A percentile compares a stretch with the other conserved stretches of the same genome.
Conservation (phyloP, 352 stramenopile genomes). For the Phytophthora litchii region DNA sequence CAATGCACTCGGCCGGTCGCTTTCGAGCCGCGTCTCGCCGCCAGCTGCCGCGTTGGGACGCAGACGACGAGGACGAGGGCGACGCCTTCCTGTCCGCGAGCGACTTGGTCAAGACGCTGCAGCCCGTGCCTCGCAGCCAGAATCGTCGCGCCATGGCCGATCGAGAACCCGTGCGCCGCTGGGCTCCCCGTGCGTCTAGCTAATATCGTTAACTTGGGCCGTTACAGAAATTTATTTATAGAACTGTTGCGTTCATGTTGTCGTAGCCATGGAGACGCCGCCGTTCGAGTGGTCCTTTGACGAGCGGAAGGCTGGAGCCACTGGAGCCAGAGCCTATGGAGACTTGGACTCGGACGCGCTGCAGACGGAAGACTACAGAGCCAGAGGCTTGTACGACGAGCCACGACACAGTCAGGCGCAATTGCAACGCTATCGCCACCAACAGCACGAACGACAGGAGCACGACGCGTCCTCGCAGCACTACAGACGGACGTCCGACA, state of each 20-base stretch:
- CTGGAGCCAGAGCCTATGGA: constrained; percentile 5
- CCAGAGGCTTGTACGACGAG: constrained; percentile 36
- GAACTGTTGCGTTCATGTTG: neutral
- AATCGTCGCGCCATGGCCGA: constrained; percentile 11
- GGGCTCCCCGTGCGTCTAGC: constrained; percentile 17
- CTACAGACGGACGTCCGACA: constrained; percentile 26
- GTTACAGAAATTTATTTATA: constrained; percentile 2
- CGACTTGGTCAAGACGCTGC: constrained; percentile 39
- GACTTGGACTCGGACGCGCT: constrained; percentile 8
- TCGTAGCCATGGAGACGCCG: constrained; percentile 26
- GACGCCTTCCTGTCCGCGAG: constrained; percentile 39
- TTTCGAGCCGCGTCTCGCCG: constrained; percentile 22
- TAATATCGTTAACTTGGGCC: neutral
- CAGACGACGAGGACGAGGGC: constrained; percentile 16
- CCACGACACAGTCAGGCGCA: constrained; percentile 39
- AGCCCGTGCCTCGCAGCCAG: constrained; percentile 24
- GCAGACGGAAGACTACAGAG: constrained; percentile 18
- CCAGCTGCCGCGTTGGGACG: constrained; percentile 24
- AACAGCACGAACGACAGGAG: constrained; percentile 38
- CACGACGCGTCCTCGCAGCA: constrained; percentile 19
- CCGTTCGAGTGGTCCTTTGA: constrained; percentile 31
- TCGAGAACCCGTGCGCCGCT: constrained; percentile 15
- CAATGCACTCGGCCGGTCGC: constrained; percentile 28
- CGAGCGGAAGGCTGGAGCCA: neutral
- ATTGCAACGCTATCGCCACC: constrained; percentile 46